phyloP scores from a whole-genome alignment of 208 protist species.

The Leishmania lainsoni region DNA sequence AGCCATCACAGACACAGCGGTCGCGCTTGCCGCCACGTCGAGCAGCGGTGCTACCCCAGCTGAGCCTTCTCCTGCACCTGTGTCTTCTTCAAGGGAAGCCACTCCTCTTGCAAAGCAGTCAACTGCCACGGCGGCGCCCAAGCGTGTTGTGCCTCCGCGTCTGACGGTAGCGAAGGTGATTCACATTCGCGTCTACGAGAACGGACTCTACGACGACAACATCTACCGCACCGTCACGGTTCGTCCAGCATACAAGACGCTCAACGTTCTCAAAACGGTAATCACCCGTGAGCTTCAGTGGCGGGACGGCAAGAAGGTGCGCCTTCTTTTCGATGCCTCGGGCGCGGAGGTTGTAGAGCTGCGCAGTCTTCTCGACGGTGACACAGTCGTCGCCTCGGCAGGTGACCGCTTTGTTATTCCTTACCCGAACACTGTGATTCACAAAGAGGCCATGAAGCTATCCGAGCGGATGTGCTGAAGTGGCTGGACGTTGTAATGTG shows the following conservation, averaged over 20 bases:
- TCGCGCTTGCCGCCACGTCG: not conserved
- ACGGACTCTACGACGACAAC: slow-evolving; percentile 86
- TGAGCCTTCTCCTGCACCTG: not conserved
- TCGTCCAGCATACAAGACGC: slow-evolving; percentile 80
- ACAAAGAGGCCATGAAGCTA: slow-evolving; percentile 68
- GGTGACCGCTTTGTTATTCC: slow-evolving; percentile 89
- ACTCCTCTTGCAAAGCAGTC: not conserved
- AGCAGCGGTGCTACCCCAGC: not conserved
- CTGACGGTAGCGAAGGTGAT: slow-evolving; percentile 35
- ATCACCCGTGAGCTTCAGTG: slow-evolving; percentile 86
- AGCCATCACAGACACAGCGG: not conserved
- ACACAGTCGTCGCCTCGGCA: slow-evolving; percentile 75
- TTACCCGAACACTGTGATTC: slow-evolving; percentile 66
- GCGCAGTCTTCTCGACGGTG: slow-evolving; percentile 56
- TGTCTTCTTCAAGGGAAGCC: not conserved
- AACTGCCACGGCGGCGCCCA: not conserved
- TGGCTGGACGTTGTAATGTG: not conserved
- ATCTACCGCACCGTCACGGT: slow-evolving; percentile 81
- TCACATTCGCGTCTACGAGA: slow-evolving; percentile 86
- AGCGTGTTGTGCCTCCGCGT: not conserved
- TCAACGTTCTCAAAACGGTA: slow-evolving; percentile 64
- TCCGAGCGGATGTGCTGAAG: slow-evolving; percentile 18
- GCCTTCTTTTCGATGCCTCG: slow-evolving; percentile 76
- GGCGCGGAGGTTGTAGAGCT: slow-evolving; percentile 70
- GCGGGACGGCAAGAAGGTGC: slow-evolving; percentile 73